Evolutionary conservation across 805 yeast species (phyloP).

Genomic region (Wickerhamiella azyma): DNA sequence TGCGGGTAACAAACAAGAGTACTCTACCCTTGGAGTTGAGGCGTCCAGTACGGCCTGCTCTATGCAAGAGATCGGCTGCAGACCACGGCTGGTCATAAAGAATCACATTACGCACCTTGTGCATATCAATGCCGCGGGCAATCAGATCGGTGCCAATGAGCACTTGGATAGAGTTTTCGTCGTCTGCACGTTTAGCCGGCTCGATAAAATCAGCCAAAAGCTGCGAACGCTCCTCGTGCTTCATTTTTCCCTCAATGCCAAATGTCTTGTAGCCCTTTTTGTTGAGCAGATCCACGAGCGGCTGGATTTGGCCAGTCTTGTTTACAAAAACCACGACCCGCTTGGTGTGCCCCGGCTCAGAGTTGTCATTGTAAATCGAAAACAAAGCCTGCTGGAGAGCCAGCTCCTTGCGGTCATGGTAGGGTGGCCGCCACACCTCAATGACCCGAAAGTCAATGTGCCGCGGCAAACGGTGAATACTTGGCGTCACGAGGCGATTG

Average conservation of each 20-base stretch:
- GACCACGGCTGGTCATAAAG: conserved; percentile 76
- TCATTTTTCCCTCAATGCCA: conserved; percentile 55
- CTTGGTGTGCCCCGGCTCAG: conserved; percentile 64
- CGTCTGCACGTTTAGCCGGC: conserved; percentile 33
- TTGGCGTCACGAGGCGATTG: conserved; percentile 58
- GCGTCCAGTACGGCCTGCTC: conserved; percentile 91
- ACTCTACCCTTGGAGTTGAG: conserved; percentile 84
- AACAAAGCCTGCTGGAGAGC: conserved; percentile 81
- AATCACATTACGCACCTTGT: conserved; percentile 65
- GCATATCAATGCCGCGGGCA: conserved; percentile 83
- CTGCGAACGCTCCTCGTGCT: conserved; percentile 42
- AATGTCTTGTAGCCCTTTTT: conserved; percentile 45
- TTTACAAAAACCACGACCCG: conserved; percentile 79
- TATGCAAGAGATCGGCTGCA: conserved; percentile 74
- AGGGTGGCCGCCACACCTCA: conserved; percentile 68
- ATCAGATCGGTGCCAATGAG: conserved; percentile 78
- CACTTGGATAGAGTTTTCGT: conserved; percentile 28
- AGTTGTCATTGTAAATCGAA: conserved; percentile 71
- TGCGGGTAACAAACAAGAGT: conserved; percentile 57
- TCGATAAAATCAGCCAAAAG: conserved; percentile 50
- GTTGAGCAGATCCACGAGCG: conserved; percentile 41
- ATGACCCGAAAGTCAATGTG: conserved; percentile 58
- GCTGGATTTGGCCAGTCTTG: conserved; percentile 46
- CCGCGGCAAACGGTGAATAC: conserved; percentile 71
- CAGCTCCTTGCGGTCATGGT: conserved; percentile 66